Evolutionary conservation across 345 rosid genomes (phyloP).

Genomic region (Eucalyptus camaldulensis): DNA sequence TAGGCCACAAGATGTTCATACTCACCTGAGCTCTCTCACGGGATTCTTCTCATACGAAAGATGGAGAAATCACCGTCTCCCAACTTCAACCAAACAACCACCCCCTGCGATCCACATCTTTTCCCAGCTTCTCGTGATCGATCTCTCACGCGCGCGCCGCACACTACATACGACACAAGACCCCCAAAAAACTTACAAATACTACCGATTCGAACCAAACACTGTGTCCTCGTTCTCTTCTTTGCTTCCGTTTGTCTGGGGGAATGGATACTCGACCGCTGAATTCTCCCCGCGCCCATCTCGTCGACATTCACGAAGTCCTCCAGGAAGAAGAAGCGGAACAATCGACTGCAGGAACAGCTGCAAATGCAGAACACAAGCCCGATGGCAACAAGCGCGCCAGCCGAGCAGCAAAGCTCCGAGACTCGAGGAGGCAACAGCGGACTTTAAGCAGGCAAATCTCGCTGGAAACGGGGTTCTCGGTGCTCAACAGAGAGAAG

Average conservation of each 20-base stretch:
- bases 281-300: slow-evolving; percentile 6
- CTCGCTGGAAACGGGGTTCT: slow-evolving; percentile 81
- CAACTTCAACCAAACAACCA: not conserved
- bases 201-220: not conserved
- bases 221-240: not conserved
- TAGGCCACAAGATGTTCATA: not conserved
- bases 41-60: slow-evolving; percentile 8
- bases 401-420: slow-evolving; percentile 14
- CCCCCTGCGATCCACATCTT: not conserved
- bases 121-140: slow-evolving; percentile 12
- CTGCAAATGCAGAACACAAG: not conserved
- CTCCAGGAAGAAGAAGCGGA: slow-evolving; percentile 36
- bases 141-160: not conserved
- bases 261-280: not conserved
- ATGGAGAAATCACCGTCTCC: not conserved
- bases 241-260: not conserved
- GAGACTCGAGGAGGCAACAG: slow-evolving; percentile 29
- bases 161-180: not conserved
- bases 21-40: slow-evolving; percentile 19
- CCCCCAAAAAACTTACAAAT: not conserved
- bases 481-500: slow-evolving; percentile 45
- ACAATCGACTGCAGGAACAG: slow-evolving; percentile 8
- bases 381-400: not conserved
- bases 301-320: slow-evolving; percentile 63
- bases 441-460: slow-evolving; percentile 61